Conservation (phyloP, 306 rosid genomes). For the Prunus kanzakura region DNA sequence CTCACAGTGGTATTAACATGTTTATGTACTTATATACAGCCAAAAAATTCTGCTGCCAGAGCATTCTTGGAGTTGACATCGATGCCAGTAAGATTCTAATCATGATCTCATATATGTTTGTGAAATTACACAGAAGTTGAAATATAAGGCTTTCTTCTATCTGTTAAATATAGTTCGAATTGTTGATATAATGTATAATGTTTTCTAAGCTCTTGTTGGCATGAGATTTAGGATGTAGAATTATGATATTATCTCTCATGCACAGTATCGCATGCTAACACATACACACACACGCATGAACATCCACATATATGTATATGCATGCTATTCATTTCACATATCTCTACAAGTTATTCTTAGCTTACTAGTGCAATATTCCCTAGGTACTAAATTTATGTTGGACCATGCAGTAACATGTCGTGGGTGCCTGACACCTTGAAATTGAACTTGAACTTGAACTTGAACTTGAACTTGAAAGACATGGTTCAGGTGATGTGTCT, state of each 20-base stretch:
- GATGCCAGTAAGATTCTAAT: conserved; percentile 65
- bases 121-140: conserved; percentile 5
- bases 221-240: background rate
- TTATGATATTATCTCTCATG: background rate
- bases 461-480: conserved; percentile 1
- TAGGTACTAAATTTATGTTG: background rate
- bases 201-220: background rate
- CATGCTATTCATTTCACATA: background rate
- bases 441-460: background rate
- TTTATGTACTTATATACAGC: conserved; percentile 40
- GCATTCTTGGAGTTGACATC: conserved; percentile 86
- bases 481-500: background rate
- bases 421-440: background rate
- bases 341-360: background rate
- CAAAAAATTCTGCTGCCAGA: conserved; percentile 63
- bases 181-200: background rate
- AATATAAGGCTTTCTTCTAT: background rate
- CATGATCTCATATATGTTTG: conserved; percentile 1
- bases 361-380: background rate
- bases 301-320: background rate
- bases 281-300: background rate
- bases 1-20: conserved; percentile 9
- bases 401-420: background rate
- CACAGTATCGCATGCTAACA: background rate
- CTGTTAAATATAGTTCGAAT: background rate